phyloP scores from a whole-genome alignment of 306 rosid species.

The Sicyos baderoa region DNA sequence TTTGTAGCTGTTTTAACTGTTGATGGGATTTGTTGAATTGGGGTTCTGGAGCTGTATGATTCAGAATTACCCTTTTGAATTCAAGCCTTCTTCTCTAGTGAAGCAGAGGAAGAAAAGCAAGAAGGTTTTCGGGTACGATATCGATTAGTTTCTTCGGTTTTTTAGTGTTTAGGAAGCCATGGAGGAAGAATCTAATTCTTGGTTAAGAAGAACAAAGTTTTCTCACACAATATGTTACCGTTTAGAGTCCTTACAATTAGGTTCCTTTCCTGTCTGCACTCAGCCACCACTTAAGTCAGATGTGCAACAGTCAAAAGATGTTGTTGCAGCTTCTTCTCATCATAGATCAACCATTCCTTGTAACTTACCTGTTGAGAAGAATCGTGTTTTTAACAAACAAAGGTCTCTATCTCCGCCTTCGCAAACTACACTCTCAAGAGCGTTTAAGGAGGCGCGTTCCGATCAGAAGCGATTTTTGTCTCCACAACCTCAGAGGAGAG shows the following conservation, averaged over 20 bases:
- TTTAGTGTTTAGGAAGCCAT: constrained; percentile 22
- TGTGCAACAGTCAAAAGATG: constrained; percentile 40
- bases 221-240: constrained; percentile 79
- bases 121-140: constrained; percentile 22
- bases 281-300: constrained; percentile 25
- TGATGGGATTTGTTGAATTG: constrained; percentile 31
- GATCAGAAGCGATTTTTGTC: constrained; percentile 63
- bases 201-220: constrained; percentile 75
- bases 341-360: constrained; percentile 2
- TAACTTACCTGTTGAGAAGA: constrained; percentile 21
- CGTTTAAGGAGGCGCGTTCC: constrained; percentile 53
- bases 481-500: constrained; percentile 48
- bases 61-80: constrained; percentile 12
- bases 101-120: constrained; percentile 17
- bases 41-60: constrained; percentile 26
- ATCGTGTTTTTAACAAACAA: constrained; percentile 33
- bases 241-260: constrained; percentile 47
- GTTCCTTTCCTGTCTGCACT: constrained; percentile 27
- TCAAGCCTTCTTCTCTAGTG: constrained; percentile 30
- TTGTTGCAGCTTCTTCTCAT: constrained; percentile 4
- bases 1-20: constrained; percentile 18
- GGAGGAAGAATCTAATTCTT: constrained; percentile 61
- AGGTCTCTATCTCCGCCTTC: constrained; percentile 74
- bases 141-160: not conserved
- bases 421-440: constrained; percentile 32